Base-by-base conservation (phyloP, 2,329 filamentous ascomycete genomes). In the Aspergillus bombycis region DNA sequence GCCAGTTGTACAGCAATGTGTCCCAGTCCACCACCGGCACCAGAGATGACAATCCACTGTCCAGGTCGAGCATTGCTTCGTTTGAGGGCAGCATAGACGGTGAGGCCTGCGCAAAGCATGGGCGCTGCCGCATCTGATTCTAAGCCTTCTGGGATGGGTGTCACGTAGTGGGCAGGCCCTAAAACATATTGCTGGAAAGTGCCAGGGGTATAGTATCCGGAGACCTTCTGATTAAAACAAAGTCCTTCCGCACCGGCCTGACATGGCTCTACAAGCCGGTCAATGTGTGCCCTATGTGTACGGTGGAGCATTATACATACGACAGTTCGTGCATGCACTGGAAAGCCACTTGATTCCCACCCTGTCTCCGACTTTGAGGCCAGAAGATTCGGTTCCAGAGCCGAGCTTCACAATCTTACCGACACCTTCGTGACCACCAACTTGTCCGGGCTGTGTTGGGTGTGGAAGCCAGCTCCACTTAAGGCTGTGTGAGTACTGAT, bases 131-230 rank as follows among this genome's bases (percentile, higher is more conserved):
- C 81, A 57, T 85, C 88, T 11, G 85, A 87, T 48, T 82, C 75
- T 21, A 91, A 76, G 4, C 74, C 77, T 5, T 89, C 88, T 2
- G 89, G 89, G 68, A 91, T 90, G 2, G 88, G 88, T 0, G 89
- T 91, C 2, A 91, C 89, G 73, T 91, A 91, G 76, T 85, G 84
- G 3, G 88, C 88, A 11, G 87, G 86, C 0, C 83, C 85, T 19
- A 89, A 72, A 21, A 85, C 84, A 71, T 91, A 91, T 77, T 91
- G 88, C 73, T 91, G 89, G 73, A 91, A 91, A n/a, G 89, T 91
- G 43, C 89, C 89, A 0, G 89, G 89, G 0, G 84, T 87, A 73
- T 87, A 89, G 77, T 90, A 91, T 6, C 89, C 89, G 0, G 85
- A 88, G 56, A 91, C 74, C 71, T 85, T 86, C 63, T 82, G 80